Evolutionary conservation across 2,329 filamentous ascomycete species (phyloP).

Genomic region (Peltaster fructicola): DNA sequence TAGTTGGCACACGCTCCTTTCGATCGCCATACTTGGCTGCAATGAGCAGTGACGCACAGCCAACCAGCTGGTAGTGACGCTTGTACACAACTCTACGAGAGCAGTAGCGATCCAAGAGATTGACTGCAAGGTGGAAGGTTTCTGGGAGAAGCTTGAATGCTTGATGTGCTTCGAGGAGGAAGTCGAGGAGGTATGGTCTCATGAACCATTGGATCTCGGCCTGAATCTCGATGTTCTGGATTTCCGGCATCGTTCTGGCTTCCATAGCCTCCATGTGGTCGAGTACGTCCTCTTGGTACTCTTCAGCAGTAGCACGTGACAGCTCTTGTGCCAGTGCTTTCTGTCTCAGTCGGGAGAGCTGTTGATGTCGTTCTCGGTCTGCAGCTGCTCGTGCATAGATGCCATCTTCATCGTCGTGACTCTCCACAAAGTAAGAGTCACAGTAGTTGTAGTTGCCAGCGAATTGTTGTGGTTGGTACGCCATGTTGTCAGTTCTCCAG

Average conservation of each 20-base stretch:
- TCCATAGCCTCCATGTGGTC: constrained; percentile 94
- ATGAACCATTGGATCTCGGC: constrained; percentile 99
- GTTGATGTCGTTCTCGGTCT: constrained; percentile 57
- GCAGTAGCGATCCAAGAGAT: constrained; percentile 93
- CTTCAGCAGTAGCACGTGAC: constrained; percentile 65
- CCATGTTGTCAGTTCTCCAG: constrained; percentile 37
- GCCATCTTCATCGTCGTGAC: constrained; percentile 36
- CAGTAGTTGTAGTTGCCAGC: constrained; percentile 45
- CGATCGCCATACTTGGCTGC: constrained; percentile 97
- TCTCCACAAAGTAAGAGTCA: constrained; percentile 52
- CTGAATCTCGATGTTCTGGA: constrained; percentile 96
- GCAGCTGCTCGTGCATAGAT: constrained; percentile 41
- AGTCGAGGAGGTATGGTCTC: constrained; percentile 94
- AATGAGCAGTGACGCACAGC: constrained; percentile 87
- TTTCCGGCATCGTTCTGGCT: constrained; percentile 82
- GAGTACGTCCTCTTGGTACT: constrained; percentile 89
- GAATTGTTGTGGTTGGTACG: constrained; percentile 29
- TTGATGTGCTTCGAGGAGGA: constrained; percentile 89
- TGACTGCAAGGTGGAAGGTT: constrained; percentile 89
- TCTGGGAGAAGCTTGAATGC: constrained; percentile 88
- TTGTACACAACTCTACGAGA: constrained; percentile 97
- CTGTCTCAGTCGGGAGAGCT: constrained; percentile 66
- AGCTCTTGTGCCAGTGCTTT: constrained; percentile 79
- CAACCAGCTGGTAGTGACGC: constrained; percentile 94
- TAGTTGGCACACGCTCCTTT: constrained; percentile 95